Evolutionary conservation across 768 basidiomycete genomes (phyloP), one percentile per base, ranked within the genome.

Genomic region (Amanita rubescens): DNA sequence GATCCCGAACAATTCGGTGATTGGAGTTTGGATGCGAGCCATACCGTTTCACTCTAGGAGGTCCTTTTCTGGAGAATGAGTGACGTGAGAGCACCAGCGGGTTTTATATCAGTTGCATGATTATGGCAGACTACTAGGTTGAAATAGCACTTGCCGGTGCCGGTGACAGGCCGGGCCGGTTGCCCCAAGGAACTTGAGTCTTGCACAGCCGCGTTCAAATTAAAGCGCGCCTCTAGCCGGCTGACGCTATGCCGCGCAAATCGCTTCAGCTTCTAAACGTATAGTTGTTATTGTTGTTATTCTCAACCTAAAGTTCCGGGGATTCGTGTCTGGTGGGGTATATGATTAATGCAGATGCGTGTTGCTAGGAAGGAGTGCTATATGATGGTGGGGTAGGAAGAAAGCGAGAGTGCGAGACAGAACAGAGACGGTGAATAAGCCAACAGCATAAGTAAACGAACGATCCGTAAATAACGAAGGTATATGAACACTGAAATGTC

Each of bases 1-100:
- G 68, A 94, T 90, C 49, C 82, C 83, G 67, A 94, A 94, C 52
- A 93, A 75, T 69, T 93, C 78, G 32, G 92, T 94, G 59, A 94
- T 77, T n/a, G 90, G 88, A 5, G 92, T 94, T 19, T 78, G 71
- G 55, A 94, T 84, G 51, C 75, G 71, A 58, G 83, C 73, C 82
- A 85, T 85, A 1, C 22, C 42, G 25, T 47, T 27, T 20, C 17
- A 3, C 34, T n/a, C 32, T 17, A 24, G 27, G 19, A 14, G 7
- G 20, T n/a, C 12, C 11, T 4, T 17, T 37, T 37, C 3, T 17
- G 32, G 32, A 11, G n/a, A 8, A 49, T 49, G 48, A 8, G 15
- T 10, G 19, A 24, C 42, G 25, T 30, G 43, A 30, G 27, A 30
- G 27, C 27, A 30, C 27, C 5, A 30, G 5, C 3, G 27, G 27